Evolutionary conservation across 441 rosid genomes (phyloP).

Genomic region (Jatropha podagrica): DNA sequence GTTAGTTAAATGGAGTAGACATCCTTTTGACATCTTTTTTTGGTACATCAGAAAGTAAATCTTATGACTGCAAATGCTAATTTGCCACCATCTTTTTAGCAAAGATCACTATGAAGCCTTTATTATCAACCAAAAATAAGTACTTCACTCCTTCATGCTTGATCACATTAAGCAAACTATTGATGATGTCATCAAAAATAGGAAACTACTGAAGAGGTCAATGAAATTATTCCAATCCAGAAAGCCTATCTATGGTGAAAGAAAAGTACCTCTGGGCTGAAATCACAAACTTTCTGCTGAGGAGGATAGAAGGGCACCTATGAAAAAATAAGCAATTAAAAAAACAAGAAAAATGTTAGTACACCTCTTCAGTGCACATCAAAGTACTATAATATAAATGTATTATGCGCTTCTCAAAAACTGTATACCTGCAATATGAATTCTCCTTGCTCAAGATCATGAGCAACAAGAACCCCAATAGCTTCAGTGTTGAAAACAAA

Average conservation of each 20-base stretch:
- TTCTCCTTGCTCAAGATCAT: constrained; percentile 88
- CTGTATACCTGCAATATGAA: constrained; percentile 78
- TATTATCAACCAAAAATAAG: constrained; percentile 14
- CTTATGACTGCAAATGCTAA: constrained; percentile 1
- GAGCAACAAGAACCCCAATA: constrained; percentile 93
- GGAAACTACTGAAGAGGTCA: constrained; percentile 1
- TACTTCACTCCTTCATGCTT: neutral
- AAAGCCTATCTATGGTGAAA: constrained; percentile 11
- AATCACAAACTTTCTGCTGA: constrained; percentile 78
- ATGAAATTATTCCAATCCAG: neutral
- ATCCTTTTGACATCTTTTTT: neutral
- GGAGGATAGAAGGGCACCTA: constrained; percentile 95
- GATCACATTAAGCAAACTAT: neutral
- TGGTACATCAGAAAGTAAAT: neutral
- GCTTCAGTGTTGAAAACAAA: constrained; percentile 87
- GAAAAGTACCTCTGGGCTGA: constrained; percentile 61
- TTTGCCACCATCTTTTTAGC: neutral
- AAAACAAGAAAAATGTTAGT: neutral
- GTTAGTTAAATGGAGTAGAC: constrained; percentile 14
- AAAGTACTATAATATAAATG: constrained; percentile 11
- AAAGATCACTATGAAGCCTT: neutral
- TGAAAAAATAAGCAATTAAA: constrained; percentile 26
- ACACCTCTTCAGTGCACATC: neutral
- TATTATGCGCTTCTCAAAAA: neutral
- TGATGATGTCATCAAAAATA: too few species aligned